These are phyloP conservation scores for Leptomonas seymouri DNA, from an alignment of 208 protist genomes.

Conservation along the genomic window DNA sequence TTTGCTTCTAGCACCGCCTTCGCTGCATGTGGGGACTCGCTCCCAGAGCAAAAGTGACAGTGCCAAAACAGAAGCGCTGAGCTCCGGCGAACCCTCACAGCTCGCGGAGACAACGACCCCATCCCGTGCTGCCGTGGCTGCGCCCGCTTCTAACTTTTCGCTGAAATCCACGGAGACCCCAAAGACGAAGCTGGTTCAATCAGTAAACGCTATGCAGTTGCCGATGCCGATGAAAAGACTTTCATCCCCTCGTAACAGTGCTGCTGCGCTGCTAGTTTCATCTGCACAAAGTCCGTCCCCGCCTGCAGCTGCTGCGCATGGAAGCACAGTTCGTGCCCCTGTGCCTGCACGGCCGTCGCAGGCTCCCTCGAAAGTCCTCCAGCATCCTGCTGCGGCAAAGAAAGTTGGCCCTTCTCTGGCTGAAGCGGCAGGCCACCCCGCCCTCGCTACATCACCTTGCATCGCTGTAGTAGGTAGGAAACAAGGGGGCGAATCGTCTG, in stretches of 20 bases:
- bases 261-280: too few species aligned
- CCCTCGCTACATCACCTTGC: background rate
- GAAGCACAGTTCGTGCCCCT: background rate
- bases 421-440: background rate
- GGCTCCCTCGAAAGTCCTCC: background rate
- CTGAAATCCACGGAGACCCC: background rate
- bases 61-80: background rate
- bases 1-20: background rate
- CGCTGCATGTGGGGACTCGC: conserved; percentile 1
- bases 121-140: too few species aligned
- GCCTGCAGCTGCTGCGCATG: background rate
- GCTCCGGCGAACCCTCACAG: too few species aligned
- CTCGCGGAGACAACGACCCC: background rate
- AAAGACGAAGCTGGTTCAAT: background rate
- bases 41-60: background rate
- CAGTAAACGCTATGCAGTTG: background rate
- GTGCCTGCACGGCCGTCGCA: background rate
- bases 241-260: too few species aligned
- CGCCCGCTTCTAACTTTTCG: too few species aligned
- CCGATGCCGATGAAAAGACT: background rate
- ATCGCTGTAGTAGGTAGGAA: background rate
- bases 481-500: background rate
- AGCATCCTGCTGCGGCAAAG: background rate
- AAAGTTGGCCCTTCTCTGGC: background rate
- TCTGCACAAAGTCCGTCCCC: background rate